Base-by-base conservation (phyloP, 2,329 filamentous ascomycete species). In the Diaporthe destruens region DNA sequence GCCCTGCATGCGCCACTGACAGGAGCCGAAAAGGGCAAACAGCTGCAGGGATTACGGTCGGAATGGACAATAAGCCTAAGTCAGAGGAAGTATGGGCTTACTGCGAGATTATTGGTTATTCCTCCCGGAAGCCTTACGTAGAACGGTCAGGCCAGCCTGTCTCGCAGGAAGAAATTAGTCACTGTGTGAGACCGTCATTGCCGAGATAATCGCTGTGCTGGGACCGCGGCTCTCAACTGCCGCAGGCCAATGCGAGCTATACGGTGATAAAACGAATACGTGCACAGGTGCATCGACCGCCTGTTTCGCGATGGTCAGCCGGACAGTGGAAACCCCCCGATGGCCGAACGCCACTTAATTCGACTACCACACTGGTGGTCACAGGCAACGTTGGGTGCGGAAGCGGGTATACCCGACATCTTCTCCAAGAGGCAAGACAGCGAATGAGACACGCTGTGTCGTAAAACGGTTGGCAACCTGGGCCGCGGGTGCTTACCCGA, bases 241-340 rank as follows among this genome's bases (percentile, higher is more conserved):
- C 44, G 18, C 44, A 44, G 42, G 16, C 59, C 39, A n/a, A 65
- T 51, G 51, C 61, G 61, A 65, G 18, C 39, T 32, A 51, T 53
- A 65, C 61, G 42, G 12, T 39, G 25, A 20, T 36, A 51, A 49
- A 18, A 20, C 44, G 11, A n/a, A 18, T n/a, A 51, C 44, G 59
- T 29, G 49, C 32, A 47, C 8, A 11, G n/a, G 59, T 29, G 49
- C 32, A 47, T 16, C 20, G n/a, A 47, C 44, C 29, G 32, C 44
- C 16, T 18, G 61, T 51, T 51, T 53, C 20, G 44, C 25, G 61
- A 42, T 23, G 14, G 61, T 66, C 29, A 66, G 61, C 61, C 61
- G 61, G 61, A 66, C 32, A 66, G n/a, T 66, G 47, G 42, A 53
- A 49, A 53, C 61, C 44, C 29, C 47, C 61, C 61, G 61, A 39